These are phyloP conservation scores for Coniochaeta sp. DNA, from an alignment of 2,329 filamentous ascomycete species.

Conservation along the genomic window DNA sequence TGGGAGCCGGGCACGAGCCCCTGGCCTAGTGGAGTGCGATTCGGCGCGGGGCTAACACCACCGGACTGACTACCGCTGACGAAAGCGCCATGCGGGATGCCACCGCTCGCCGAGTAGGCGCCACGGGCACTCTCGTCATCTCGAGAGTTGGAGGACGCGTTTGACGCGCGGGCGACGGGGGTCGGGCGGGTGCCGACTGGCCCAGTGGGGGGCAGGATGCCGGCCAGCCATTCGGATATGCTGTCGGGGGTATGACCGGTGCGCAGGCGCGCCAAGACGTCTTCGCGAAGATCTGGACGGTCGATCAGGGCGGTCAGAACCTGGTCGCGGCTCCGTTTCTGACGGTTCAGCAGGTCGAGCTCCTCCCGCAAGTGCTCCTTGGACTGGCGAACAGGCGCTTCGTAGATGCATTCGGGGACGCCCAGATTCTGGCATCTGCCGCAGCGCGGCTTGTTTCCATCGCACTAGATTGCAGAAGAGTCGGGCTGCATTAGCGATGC, in stretches of 20 bases:
- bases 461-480: slow-evolving; percentile 37
- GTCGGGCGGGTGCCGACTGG: neutral
- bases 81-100: slow-evolving; percentile 8
- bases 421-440: slow-evolving; percentile 47
- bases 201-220: neutral
- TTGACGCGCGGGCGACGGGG: neutral
- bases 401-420: slow-evolving; percentile 51
- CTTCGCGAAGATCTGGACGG: slow-evolving; percentile 42
- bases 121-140: neutral
- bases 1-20: slow-evolving; percentile 13
- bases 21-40: slow-evolving; percentile 25
- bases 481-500: neutral
- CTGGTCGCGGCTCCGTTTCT: slow-evolving; percentile 46
- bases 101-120: slow-evolving; percentile 9
- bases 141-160: slow-evolving; percentile 6
- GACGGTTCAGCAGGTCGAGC: slow-evolving; percentile 48
- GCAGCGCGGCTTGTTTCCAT: slow-evolving; percentile 46
- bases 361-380: slow-evolving; percentile 55
- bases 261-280: slow-evolving; percentile 45
- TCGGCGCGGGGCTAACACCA: slow-evolving; percentile 18
- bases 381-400: slow-evolving; percentile 55
- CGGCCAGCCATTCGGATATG: slow-evolving; percentile 48
- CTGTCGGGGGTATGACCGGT: slow-evolving; percentile 45
- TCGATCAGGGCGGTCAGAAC: slow-evolving; percentile 48
- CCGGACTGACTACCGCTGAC: neutral